phyloP scores from a whole-genome alignment of 2,329 filamentous ascomycete species.

The Arthroderma sp. region DNA sequence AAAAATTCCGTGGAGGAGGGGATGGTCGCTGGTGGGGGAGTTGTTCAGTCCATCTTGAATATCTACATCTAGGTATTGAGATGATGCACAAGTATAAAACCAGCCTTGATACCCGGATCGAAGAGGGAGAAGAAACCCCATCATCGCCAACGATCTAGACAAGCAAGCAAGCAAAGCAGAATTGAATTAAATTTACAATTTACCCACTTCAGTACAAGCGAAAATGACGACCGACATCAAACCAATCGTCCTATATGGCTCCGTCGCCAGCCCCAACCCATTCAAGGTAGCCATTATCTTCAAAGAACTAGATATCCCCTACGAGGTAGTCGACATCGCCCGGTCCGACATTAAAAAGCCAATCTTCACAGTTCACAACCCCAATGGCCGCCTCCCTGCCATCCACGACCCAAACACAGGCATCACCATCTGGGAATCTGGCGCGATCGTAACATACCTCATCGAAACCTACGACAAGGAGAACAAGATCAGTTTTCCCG shows the following conservation, averaged over 20 bases:
- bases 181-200: no score
- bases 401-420: slow-evolving; percentile 35
- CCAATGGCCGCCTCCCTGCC: slow-evolving; percentile 22
- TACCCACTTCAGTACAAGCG: no score
- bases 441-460: slow-evolving; percentile 37
- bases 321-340: background rate
- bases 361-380: slow-evolving; percentile 16
- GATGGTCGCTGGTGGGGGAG: no score
- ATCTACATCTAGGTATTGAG: no score
- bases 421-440: slow-evolving; percentile 38
- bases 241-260: slow-evolving; percentile 12
- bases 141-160: no score
- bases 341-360: slow-evolving; percentile 6
- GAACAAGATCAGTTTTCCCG: slow-evolving; percentile 28
- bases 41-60: no score
- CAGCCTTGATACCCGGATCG: no score
- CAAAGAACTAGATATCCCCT: slow-evolving; percentile 9
- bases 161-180: no score
- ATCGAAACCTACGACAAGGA: slow-evolving; percentile 33
- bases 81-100: no score
- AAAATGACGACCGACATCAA: slow-evolving; percentile 7
- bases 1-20: no score
- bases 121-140: no score
- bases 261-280: slow-evolving; percentile 6
- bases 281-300: slow-evolving; percentile 15